Evolutionary conservation across 495 filamentous ascomycete genomes (phyloP).

Genomic region (Aspergillus baeticus): DNA sequence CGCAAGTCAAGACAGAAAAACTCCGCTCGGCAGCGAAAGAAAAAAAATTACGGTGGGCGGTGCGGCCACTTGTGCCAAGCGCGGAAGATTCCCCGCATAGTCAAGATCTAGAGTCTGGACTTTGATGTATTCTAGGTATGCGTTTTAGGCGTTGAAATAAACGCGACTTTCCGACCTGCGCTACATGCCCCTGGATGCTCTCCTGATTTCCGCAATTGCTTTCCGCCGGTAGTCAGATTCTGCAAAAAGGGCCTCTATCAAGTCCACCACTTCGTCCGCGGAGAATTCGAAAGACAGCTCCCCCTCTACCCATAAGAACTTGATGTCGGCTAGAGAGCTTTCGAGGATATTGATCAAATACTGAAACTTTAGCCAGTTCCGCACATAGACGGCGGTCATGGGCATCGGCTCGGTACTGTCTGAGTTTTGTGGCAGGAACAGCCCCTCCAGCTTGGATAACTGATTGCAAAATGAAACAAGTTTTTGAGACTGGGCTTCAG

Average conservation of each 20-base stretch:
- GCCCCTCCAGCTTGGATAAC: conserved; percentile 68
- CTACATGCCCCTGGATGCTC: conserved; percentile 24
- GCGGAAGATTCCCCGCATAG: conserved; percentile 35
- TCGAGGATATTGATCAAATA: conserved; percentile 88
- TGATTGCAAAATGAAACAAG: conserved; percentile 70
- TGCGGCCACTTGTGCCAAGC: conserved; percentile 46
- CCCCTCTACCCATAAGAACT: conserved; percentile 83
- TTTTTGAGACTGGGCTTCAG: conserved; percentile 79
- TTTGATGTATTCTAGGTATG: background rate
- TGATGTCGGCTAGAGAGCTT: conserved; percentile 84
- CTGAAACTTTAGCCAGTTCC: conserved; percentile 85
- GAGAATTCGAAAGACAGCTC: conserved; percentile 82
- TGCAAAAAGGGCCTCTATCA: conserved; percentile 88
- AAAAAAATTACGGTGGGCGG: conserved; percentile 48
- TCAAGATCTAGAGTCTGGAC: background rate
- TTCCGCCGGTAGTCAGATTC: conserved; percentile 76
- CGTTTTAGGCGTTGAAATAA: conserved; percentile 6
- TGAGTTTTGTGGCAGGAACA: conserved; percentile 63
- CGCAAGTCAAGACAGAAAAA: conserved; percentile 29
- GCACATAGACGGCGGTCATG: conserved; percentile 74
- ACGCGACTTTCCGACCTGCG: background rate
- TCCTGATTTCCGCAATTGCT: conserved; percentile 75
- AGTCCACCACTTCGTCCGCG: conserved; percentile 78
- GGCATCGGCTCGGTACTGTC: conserved; percentile 47
- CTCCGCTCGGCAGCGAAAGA: conserved; percentile 20